These are phyloP conservation scores for Bolboschoenoplectus hybrid DNA, from an alignment of 202 grass and related monocot species.

Conservation along the genomic window DNA sequence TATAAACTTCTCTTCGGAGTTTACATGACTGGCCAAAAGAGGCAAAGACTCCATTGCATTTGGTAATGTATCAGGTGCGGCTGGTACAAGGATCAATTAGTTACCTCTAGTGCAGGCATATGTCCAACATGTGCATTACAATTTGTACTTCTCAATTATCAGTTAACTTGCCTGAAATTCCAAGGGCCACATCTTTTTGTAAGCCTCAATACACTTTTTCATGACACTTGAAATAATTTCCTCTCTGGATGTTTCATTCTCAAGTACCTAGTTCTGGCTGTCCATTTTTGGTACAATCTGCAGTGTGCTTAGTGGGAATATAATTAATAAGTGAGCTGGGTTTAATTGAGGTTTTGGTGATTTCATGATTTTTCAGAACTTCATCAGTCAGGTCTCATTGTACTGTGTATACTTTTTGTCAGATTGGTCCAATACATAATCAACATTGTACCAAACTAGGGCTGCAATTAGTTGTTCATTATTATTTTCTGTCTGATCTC, in stretches of 20 bases:
- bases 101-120: not conserved
- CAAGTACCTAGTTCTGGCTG: not conserved
- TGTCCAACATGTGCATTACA: not conserved
- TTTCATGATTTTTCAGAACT: not conserved
- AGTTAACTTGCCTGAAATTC: not conserved
- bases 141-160: not conserved
- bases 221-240: not conserved
- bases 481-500: not conserved
- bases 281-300: not conserved
- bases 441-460: not conserved
- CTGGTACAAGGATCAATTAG: conserved; percentile 13
- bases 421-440: not conserved
- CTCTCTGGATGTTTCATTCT: not conserved
- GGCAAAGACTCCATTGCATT: not conserved
- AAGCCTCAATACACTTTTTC: not conserved
- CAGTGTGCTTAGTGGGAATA: not conserved
- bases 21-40: not conserved
- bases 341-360: not conserved
- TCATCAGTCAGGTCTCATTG: not conserved
- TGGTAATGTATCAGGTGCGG: not conserved
- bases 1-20: not conserved
- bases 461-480: not conserved
- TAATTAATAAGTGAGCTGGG: not conserved
- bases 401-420: not conserved
- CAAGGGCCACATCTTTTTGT: not conserved